Evolutionary conservation across 495 filamentous ascomycete genomes (phyloP), one percentile per base, ranked within the genome.

Genomic region (Penicillium salamii): DNA sequence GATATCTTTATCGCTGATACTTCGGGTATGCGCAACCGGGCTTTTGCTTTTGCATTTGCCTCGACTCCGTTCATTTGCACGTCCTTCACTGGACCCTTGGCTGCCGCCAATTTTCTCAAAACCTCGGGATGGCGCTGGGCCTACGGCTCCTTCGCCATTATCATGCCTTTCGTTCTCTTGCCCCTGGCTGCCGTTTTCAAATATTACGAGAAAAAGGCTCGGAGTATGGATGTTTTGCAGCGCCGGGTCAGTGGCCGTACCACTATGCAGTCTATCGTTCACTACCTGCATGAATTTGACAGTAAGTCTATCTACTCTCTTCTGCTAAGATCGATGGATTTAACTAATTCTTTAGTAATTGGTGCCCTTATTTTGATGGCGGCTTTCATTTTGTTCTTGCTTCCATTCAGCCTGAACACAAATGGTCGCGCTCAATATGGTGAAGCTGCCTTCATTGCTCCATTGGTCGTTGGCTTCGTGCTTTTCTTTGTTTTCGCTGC

Each of bases 51-150:
- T 51, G 85, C 79, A 8, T 86, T 82, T 53, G 64, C 73, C 24
- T 70, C 63, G n/a, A 84, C 84, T 0, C 85, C 85, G 3, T 86
- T 84, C 63, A 85, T 87, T 46, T 76, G 77, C 51, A 86, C 83
- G 19, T 65, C 67, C 1, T 76, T 71, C 38, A 66, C 65, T 3
- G 69, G 61, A 18, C 59, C 64, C 5, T 45, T 67, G 53, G 70
- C 65, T 12, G 68, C 62, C 15, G 47, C 63, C 8, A 52, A 59
- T 7, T 80, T 80, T 40, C 75, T 79, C 50, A 66, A 76, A 21
- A 73, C 73, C 5, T 65, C 76, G 4, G 72, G 71, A 20, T 88
- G 78, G 74, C 74, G 82, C 38, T 88, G 84, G 85, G 79, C 70
- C 15, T 84, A 79, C 53, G 83, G 83, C 29, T 67, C 72, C 13